Evolutionary conservation across 108 stramenopile genomes (phyloP), one percentile per base, ranked within the genome.

Genomic region (Stephanodiscus minutulus): DNA sequence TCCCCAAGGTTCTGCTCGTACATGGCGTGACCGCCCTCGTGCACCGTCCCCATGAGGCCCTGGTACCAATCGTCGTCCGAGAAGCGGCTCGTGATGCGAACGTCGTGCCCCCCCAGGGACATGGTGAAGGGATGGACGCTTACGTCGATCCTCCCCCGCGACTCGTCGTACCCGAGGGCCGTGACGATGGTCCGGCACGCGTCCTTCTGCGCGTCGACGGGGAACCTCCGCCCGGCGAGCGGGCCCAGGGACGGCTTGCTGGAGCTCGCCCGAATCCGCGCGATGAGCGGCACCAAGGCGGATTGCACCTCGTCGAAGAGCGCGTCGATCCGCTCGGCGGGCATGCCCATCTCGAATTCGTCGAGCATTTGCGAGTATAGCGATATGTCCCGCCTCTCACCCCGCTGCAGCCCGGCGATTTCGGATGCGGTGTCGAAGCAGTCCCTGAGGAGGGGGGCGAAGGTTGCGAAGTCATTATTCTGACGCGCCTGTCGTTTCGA

Each of bases 11-110:
- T 84, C 69, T 95, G 95, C 72, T 96, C 97, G 69, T 97, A 97
- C 46, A 96, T 88, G 41, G 93, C 96, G 77, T 97, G 97, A 7
- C 97, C 97, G 0, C 80, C 93, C 70, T 98, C 97, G 66, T 98
- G 97, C 4, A 98, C 79, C 4, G 86, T 86, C 9, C 91, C 97
- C 35, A 86, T 80, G 8, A 98, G 55, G 43, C 96, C 96, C 69
- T 96, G 92, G 49, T 89, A 84, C 91, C 92, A 95, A 52, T 96
- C 91, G 13, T 74, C 62, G 20, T 85, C 82, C 1, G 47, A 33
- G 82, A 92, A 95, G 15, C 96, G 87, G 21, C 88, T 86, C 5
- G 97, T 98, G 64, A 98, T 96, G 12, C 97, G 89, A 15, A 95
- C 95, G 71, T 98, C 97, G 5, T 66, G 54, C 15, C 81, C 79